A percentile compares a stretch with the other conserved stretches of the same genome.
These are phyloP conservation scores for Strigomonas galati DNA, from an alignment of 208 protist genomes.

Conservation along the genomic window DNA sequence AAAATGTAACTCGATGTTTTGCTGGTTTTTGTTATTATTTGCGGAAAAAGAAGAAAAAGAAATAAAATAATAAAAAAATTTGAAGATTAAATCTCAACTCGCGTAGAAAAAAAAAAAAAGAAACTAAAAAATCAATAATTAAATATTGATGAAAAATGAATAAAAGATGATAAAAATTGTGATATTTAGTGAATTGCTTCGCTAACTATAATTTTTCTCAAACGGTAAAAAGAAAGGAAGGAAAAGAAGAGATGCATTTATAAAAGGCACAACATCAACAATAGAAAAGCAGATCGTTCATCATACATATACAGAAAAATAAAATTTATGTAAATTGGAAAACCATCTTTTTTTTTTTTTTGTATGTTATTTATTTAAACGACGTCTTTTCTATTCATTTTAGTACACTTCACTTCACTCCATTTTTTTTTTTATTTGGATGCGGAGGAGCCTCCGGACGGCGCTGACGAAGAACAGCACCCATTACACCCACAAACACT, in stretches of 20 bases:
- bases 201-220: too few species aligned
- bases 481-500: constrained; percentile 75
- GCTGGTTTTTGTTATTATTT: too few species aligned
- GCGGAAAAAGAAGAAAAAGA: not conserved
- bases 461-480: constrained; percentile 45
- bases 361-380: too few species aligned
- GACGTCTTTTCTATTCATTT: too few species aligned
- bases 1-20: too few species aligned
- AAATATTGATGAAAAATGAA: not conserved
- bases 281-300: too few species aligned
- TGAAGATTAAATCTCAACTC: not conserved
- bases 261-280: not conserved
- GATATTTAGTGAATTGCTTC: not conserved
- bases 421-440: too few species aligned
- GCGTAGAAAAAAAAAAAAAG: not conserved
- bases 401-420: too few species aligned
- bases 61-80: not conserved
- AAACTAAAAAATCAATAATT: not conserved
- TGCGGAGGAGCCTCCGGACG: not conserved
- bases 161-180: constrained; percentile 2
- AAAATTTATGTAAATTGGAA: too few species aligned
- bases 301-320: too few species aligned
- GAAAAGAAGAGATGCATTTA: not conserved
- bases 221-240: not conserved
- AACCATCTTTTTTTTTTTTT: too few species aligned